Base-by-base conservation (phyloP, 129 eudicot species). In the Cynara cardunculus region DNA sequence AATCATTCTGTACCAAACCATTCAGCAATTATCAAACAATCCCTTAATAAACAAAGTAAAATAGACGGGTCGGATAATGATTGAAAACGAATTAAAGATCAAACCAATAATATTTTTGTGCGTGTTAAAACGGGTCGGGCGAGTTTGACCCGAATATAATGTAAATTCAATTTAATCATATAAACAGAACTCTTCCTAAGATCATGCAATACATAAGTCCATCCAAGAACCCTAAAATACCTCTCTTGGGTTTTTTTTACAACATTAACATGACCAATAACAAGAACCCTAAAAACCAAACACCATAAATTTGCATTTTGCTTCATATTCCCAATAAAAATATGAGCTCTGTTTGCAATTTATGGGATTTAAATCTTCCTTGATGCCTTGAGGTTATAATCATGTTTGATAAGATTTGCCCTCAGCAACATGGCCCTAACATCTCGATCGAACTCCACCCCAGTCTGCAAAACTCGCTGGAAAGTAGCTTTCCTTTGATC, bases 401-500 rank as follows among this genome's bases (percentile, higher is more conserved):
- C 99, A 73, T 92, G 94, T 86, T 92, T 95, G 82, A 95, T 69
- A 31, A 95, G 91, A 79, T 88, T 95, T 67, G 99, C 94, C 70
- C 99, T 90, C 68, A 95, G 87, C 68, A 95, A 64, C 99, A 95
- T 95, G 18, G 93, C 88, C 87, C 89, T 92, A 12, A 95, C 97
- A 82, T 92, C 99, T 24, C 93, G 87, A 62, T 95, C 99, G 44
- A 92, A 92, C 68, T 92, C 99, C 21, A 39, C 73, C 46, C 99
- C 99, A 0, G 99, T 92, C 84, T 95, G 99, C 80, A 95, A 84
- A 64, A 89, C 97, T 13, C 93, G 88, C 71, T 95, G 99, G 79
- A 95, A 95, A 71, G 99, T 95, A 2, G 93, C 93, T 72, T 95
- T 95, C 83, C 99, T 90, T 88, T 95, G 99, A 86, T 95, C 99